Conservation (phyloP, 2,329 filamentous ascomycete species). For the Paraphoma chrysanthemicola region DNA sequence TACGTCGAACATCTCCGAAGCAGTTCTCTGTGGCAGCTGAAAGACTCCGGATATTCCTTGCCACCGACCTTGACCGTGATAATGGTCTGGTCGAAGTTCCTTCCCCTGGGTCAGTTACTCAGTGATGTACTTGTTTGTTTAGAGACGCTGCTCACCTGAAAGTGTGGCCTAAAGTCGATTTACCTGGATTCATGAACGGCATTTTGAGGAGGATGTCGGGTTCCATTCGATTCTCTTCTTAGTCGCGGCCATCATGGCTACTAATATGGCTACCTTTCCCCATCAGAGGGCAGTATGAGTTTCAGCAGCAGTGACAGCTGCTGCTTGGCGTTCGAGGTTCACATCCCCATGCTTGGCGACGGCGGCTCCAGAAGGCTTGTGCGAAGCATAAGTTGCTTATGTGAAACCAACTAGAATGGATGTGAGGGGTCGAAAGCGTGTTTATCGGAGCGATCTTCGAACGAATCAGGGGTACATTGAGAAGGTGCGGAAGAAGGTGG, state of each 20-base stretch:
- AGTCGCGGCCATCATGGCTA: constrained; percentile 2
- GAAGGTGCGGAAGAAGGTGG: constrained; percentile 11
- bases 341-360: constrained; percentile 15
- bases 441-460: constrained; percentile 13
- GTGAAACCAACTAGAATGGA: constrained; percentile 15
- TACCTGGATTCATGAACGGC: constrained; percentile 41
- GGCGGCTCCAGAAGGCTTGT: constrained; percentile 13
- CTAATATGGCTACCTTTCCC: constrained; percentile 12
- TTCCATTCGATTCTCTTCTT: constrained; percentile 33
- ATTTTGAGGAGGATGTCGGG: constrained; percentile 46
- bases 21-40: constrained; percentile 44
- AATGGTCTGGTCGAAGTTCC: constrained; percentile 47
- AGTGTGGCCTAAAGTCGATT: constrained; percentile 43
- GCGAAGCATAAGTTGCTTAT: constrained; percentile 14
- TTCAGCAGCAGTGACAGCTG: constrained; percentile 26
- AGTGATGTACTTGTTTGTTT: not conserved
- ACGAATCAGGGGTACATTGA: constrained; percentile 10
- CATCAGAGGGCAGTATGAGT: constrained; percentile 13
- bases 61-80: constrained; percentile 43
- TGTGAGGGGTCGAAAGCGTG: constrained; percentile 8
- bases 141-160: constrained; percentile 31
- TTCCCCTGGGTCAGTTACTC: constrained; percentile 23
- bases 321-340: constrained; percentile 31
- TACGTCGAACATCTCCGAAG: constrained; percentile 42
- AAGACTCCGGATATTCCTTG: constrained; percentile 40